phyloP scores from a whole-genome alignment of 192 early-diverging fungal genomes.

The Lunasporangiospora selenospora region DNA sequence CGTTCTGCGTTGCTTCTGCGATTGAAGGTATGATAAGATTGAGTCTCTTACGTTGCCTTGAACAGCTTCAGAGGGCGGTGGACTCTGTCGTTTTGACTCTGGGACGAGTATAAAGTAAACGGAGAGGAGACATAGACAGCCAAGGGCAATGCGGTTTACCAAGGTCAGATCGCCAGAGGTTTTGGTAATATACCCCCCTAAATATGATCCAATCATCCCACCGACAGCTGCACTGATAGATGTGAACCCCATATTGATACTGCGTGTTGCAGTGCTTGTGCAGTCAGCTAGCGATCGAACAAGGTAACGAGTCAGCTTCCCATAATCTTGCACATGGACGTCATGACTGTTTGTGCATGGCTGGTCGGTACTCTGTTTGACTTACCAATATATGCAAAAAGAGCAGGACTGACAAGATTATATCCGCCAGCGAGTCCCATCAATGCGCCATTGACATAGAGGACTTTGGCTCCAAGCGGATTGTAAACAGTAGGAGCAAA shows the following conservation, averaged over 20 bases:
- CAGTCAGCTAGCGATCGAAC: conserved; percentile 8
- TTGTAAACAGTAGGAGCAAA: conserved; percentile 1
- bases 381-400: conserved; percentile 5
- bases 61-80: too few species aligned
- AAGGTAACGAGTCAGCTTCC: too few species aligned
- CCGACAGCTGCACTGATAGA: conserved; percentile 1
- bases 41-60: too few species aligned
- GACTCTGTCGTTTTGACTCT: too few species aligned
- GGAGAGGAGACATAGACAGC: background rate
- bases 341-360: too few species aligned
- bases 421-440: background rate
- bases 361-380: too few species aligned
- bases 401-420: background rate
- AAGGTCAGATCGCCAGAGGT: background rate
- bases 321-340: too few species aligned
- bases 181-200: conserved; percentile 2
- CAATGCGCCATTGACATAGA: background rate
- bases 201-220: background rate
- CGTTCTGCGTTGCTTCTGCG: too few species aligned
- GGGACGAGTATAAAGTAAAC: conserved; percentile 1
- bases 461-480: background rate
- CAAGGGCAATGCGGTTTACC: background rate
- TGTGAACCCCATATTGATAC: conserved; percentile 8
- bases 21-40: too few species aligned
- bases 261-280: background rate